Evolutionary conservation across 164 flowering plant genomes (phyloP).

Genomic region (Berberis vulgaris): DNA sequence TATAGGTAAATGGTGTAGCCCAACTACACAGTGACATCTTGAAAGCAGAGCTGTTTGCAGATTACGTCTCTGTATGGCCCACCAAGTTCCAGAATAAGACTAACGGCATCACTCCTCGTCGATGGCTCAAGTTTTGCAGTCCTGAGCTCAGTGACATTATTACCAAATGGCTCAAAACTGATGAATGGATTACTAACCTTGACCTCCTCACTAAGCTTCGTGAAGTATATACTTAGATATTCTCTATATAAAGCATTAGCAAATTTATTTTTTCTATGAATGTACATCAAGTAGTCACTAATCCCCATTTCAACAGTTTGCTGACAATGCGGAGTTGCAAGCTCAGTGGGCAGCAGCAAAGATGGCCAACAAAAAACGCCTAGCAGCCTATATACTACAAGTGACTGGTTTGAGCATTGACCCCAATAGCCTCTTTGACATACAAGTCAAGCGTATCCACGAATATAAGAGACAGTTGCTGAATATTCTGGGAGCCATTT

Average conservation of each 20-base stretch:
- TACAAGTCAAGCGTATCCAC: slow-evolving; percentile 96
- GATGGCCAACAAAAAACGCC: slow-evolving; percentile 79
- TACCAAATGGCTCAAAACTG: slow-evolving; percentile 90
- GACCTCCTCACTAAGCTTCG: slow-evolving; percentile 70
- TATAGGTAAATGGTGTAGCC: slow-evolving; percentile 97
- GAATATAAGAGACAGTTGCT: slow-evolving; percentile 94
- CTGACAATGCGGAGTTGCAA: slow-evolving; percentile 68
- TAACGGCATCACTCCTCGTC: slow-evolving; percentile 94
- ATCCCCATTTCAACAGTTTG: slow-evolving; percentile 47
- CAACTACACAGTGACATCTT: slow-evolving; percentile 92
- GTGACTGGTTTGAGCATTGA: slow-evolving; percentile 77
- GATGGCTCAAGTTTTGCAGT: slow-evolving; percentile 93
- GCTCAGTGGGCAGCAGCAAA: slow-evolving; percentile 92
- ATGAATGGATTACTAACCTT: slow-evolving; percentile 81
- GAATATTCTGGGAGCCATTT: slow-evolving; percentile 76
- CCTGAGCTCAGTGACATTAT: slow-evolving; percentile 85
- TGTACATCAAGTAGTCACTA: background rate
- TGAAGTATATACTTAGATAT: slow-evolving; percentile 32
- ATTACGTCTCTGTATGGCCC: slow-evolving; percentile 95
- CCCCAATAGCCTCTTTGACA: slow-evolving; percentile 86
- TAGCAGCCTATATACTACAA: slow-evolving; percentile 65
- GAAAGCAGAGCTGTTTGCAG: slow-evolving; percentile 76
- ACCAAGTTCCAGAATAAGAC: slow-evolving; percentile 92
- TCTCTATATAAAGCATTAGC: background rate
- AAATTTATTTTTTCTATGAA: background rate